Base-by-base conservation (phyloP, 192 early-diverging fungal species). In the Funneliformis geosporum region DNA sequence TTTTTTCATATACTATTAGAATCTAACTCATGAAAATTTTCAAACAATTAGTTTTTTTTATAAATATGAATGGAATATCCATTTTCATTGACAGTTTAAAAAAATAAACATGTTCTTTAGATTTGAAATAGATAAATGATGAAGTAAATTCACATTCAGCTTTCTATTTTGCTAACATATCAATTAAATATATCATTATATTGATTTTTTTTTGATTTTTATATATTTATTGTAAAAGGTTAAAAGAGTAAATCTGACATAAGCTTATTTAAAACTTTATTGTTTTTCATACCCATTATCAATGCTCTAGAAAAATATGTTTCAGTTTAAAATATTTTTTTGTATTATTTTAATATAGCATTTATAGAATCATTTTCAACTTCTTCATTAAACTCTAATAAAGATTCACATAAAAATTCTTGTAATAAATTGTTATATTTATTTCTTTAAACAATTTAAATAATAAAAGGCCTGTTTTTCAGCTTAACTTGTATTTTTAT, bases 1-100 rank as follows among this genome's bases (percentile, higher is more conserved):
- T 74, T 74, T 74, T 50, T 50, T 18, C 72, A 74, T 3, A 74
- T 28, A 7, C 16, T 18, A 74, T 74, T 74, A 60, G 72, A 5
- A 28, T 25, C 8, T 21, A 8, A n/a, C 4, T 21, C 40, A 4
- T 69, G 7, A 69, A 40, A 69, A 8, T 42, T 9, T 42, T 18
- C 14, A 38, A 16, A 39, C 11, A 69, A 5, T 40, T 39, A 4
- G 3, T 39, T 39, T 39, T 42, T 18, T 39, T 69, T 39, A 16
- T 69, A 69, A 69, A 69, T n/a, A 69, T 69, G 9, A 69, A 69
- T 18, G 21, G 21, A 40, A 39, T 12, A 1, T 39, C 0, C 8
- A n/a, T 69, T 42, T 3, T 42, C 38, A 38, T 42, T 69, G n/a
- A 69, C 9, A 40, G 18, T 38, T 69, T 69, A 39, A 3, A 69